Evolutionary conservation across 2,329 filamentous ascomycete species (phyloP), one percentile per base, ranked within the genome.

Genomic region (Pseudopyricularia cyperi): DNA sequence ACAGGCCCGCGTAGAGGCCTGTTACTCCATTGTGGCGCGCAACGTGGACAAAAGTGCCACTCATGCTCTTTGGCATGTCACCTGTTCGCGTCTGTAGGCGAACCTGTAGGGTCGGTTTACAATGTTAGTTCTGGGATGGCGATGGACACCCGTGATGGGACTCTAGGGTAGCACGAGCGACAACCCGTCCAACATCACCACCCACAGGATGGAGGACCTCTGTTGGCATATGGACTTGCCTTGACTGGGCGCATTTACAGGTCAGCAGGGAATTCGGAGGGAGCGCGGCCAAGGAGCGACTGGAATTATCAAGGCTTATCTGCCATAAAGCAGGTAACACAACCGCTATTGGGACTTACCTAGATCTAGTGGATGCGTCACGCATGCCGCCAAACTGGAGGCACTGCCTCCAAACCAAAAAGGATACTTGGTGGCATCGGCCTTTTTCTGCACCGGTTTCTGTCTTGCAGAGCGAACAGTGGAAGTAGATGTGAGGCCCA

Each of bases 381-480:
- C 87, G 59, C 82, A 84, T 46, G 91, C 90, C 35, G 91, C 91
- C 74, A 93, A 84, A 65, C 88, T 94, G 63, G 87, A 93, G 50
- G 91, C 89, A 65, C 88, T 95, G 52, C 93, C 93, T 57, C 93
- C 93, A 67, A 98, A 97, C 93, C 91, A 97, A 69, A 91, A 91
- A 9, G 87, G 87, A 70, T 91, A 91, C 55, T 71, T 69, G 42
- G 77, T 65, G 2, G 70, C 70, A 61, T 71, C 68, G n/a, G 24
- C 24, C 59, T 68, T 64, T 53, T 62, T 61, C 55, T 54, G 46
- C 17, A 32, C 52, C 33, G 37, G 52, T 52, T 46, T 56, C 24
- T 19, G 39, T 44, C 12, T 35, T 24, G 47, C 3, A 39, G 32
- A 14, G 22, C 17, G 61, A 56, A 54, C 61, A 58, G 52, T 19